Evolutionary conservation across 73 alveolate species (phyloP), one percentile per base, ranked within the genome.

Genomic region (Stentor coeruleus): DNA sequence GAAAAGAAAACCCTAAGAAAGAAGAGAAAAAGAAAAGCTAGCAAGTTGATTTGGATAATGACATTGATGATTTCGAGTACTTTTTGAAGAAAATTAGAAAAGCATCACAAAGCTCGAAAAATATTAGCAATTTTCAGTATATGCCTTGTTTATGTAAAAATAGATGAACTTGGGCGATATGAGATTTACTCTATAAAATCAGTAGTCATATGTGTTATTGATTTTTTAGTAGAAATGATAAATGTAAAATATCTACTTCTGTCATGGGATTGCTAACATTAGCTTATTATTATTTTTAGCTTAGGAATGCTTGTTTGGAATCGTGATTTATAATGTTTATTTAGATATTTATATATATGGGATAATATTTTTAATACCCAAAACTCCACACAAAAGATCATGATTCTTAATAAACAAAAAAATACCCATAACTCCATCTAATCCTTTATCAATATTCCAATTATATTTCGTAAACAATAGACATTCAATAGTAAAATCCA

Each of bases 261-360:
- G 79, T 37, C 79, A 66, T 66, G 15, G 79, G 79, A 37, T 66
- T 66, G n/a, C 79, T 37, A 15, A 26, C 14, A 28, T 66, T 66
- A 28, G n/a, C 79, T 1, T 28, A 40, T 40, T 66, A 40, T 40
- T 66, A 37, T 0, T 28, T 66, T 26, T 28, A 37, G 15, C 49
- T 20, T 33, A 66, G 20, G 36, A 37, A 37, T 66, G 49, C 33
- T 66, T 66, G 40, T 20, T 37, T 66, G 49, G 33, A 20, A 33
- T 66, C 79, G n/a, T n/a, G n/a, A n/a, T n/a, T n/a, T n/a, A n/a
- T n/a, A n/a, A n/a, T n/a, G n/a, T n/a, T n/a, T n/a, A n/a, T n/a
- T n/a, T n/a, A n/a, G n/a, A n/a, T n/a, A n/a, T n/a, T n/a, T n/a
- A n/a, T n/a, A n/a, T n/a, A n/a, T n/a, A n/a, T n/a, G n/a, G n/a